Percentiles rank a stretch among this genome's conserved stretches.
These are phyloP conservation scores for Diplodia seriata DNA, from an alignment of 2,329 filamentous ascomycete genomes.

Conservation along the genomic window DNA sequence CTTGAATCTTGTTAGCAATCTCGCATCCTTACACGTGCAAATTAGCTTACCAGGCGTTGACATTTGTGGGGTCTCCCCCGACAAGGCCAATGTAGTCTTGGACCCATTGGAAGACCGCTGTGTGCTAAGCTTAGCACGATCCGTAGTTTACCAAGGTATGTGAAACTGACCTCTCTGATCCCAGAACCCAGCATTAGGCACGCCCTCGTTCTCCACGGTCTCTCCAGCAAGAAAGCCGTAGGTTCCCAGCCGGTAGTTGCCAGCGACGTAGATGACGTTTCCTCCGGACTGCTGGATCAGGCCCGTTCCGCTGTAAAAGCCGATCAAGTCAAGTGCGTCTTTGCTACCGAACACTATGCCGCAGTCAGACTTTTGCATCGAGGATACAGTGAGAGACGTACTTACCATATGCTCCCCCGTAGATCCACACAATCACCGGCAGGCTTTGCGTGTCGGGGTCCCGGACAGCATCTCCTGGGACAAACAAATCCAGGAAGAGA, in stretches of 20 bases:
- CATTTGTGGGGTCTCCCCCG: constrained; percentile 55
- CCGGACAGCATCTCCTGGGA: constrained; percentile 26
- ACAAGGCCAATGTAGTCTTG: constrained; percentile 56
- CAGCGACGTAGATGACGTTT: constrained; percentile 54
- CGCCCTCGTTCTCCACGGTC: constrained; percentile 53
- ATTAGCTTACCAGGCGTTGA: constrained; percentile 55
- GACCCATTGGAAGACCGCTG: constrained; percentile 57
- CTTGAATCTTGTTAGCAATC: constrained; percentile 36
- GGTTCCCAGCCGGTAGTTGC: constrained; percentile 54
- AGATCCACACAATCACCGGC: constrained; percentile 25
- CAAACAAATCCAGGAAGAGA: constrained; percentile 29
- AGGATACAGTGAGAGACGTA: not conserved
- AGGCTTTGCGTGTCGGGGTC: constrained; percentile 13
- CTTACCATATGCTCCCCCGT: constrained; percentile 25
- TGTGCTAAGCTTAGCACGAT: not conserved
- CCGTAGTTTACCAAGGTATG: too few relatives aligned
- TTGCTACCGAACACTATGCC: constrained; percentile 27
- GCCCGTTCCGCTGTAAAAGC: constrained; percentile 24
- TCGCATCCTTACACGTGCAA: too few relatives aligned
- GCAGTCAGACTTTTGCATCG: not conserved
- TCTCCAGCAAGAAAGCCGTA: constrained; percentile 58
- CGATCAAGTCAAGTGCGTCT: constrained; percentile 27
- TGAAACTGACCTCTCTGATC: constrained; percentile 44
- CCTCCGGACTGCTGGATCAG: constrained; percentile 27
- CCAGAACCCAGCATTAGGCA: constrained; percentile 53